Base-by-base conservation (phyloP, 1,139 yeast genomes). In the Blastobotrys proliferans region DNA sequence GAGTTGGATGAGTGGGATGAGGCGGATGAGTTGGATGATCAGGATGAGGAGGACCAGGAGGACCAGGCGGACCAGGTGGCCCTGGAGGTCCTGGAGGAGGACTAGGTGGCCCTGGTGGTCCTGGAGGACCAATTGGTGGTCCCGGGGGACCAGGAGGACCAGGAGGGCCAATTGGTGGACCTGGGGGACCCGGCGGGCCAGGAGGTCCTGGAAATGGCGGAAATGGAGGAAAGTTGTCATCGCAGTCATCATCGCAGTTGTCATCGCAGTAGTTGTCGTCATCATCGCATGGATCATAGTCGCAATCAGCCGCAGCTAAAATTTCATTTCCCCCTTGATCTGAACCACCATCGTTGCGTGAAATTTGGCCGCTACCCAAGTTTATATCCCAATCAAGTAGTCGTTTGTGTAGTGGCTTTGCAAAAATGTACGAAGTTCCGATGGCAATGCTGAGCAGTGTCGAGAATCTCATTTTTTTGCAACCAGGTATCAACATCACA, bases 391-490 rank as follows among this genome's bases (percentile, higher is more conserved):
- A n/a, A n/a, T n/a, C n/a, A n/a, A n/a, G n/a, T n/a, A n/a, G n/a
- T n/a, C n/a, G n/a, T n/a, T n/a, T n/a, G n/a, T n/a, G n/a, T n/a
- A n/a, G n/a, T n/a, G n/a, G n/a, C n/a, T n/a, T n/a, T n/a, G n/a
- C n/a, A n/a, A n/a, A n/a, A 11, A 26, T 18, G 13, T 6, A 10
- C n/a, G 27, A 22, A 14, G 27, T 18, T 5, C 25, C 40, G 6
- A 11, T 18, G 3, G 33, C 40, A 27, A 36, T 26, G 11, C 20
- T 16, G 18, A 26, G 33, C 20, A 36, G 9, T 16, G 40, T 36
- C 6, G 24, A n/a, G 14, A 36, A 16, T 20, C 18, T 36, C 40
- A 36, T 36, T 18, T 13, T 22, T 21, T 10, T n/a, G n/a, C n/a
- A n/a, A n/a, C n/a, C n/a, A n/a, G n/a, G n/a, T n/a, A n/a, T n/a